phyloP scores from a whole-genome alignment of 306 rosid genomes.

The Cucumis cinereus region DNA sequence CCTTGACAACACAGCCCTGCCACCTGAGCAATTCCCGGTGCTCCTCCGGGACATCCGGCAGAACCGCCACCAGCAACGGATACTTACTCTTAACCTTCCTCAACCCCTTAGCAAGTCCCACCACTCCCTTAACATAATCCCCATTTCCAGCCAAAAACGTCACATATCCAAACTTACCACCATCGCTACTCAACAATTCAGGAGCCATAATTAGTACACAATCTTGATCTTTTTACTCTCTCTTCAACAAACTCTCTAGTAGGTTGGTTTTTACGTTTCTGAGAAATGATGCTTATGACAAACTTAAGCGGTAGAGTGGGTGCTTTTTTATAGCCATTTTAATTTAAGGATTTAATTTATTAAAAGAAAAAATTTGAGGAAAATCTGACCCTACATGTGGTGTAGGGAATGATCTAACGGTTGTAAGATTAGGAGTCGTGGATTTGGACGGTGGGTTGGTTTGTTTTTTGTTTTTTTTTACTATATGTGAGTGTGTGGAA shows the following conservation, averaged over 20 bases:
- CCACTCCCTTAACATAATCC: constrained; percentile 70
- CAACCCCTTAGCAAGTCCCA: constrained; percentile 75
- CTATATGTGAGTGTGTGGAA: neutral
- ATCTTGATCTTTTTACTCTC: neutral
- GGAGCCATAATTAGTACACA: constrained; percentile 28
- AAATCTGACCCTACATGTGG: neutral
- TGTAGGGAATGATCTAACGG: constrained; percentile 17
- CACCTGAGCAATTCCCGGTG: constrained; percentile 43
- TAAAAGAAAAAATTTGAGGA: too few species aligned
- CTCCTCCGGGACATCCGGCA: constrained; percentile 67
- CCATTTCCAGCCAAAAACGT: constrained; percentile 74
- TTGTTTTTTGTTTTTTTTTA: neutral
- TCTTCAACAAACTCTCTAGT: neutral
- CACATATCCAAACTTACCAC: constrained; percentile 33
- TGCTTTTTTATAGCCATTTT: neutral
- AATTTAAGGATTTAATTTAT: too few species aligned
- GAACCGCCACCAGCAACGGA: constrained; percentile 63
- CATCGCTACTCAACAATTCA: constrained; percentile 12
- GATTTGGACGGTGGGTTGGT: constrained; percentile 11
- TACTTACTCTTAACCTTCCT: constrained; percentile 45
- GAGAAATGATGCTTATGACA: neutral
- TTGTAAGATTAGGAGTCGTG: neutral
- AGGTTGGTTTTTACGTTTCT: too few species aligned
- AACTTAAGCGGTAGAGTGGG: neutral
- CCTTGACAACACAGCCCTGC: constrained; percentile 55